Base-by-base conservation (phyloP, 345 rosid species). In the Gynandropsis gynandra region DNA sequence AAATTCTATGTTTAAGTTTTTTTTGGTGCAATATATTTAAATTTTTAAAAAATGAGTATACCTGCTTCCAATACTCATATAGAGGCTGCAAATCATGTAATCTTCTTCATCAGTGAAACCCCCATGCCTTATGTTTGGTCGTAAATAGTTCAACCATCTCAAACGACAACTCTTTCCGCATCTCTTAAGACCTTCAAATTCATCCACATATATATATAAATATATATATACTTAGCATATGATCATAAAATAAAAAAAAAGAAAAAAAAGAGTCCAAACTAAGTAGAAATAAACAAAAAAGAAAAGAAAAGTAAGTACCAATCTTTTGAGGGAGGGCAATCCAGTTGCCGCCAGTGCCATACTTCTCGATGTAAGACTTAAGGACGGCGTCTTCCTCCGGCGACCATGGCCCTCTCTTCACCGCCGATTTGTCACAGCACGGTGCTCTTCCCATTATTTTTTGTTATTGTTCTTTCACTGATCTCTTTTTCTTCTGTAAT, bases 371-470 rank as follows among this genome's bases (percentile, higher is more conserved):
- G 44, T 74, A 83, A 4, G 74, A 69, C 59, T 77, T 83, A 62
- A 87, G 96, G 66, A 72, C 56, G 33, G 81, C 78, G 59, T 87
- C 96, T 74, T 87, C 96, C 48, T 81, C 87, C 39, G 96, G 83
- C 16, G 93, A 87, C 96, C 96, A 87, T 32, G 93, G 85, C 33
- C 96, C 96, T 73, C 74, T 87, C 74, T 87, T 83, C 63, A 83
- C 93, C 51, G 66, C 77, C n/a, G 81, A 72, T 66, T 77, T 87
- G 73, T 87, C 96, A 63, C 93, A 87, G 61, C 96, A 83, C 56
- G 93, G 96, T 60, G 89, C 87, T 77, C 89, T 83, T 39, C 89
- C 89, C 89, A 83, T 86, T 56, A 47, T 35, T 45, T 47, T 42
- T 32, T 9, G n/a, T n/a, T n/a, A n/a, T 7, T 21, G 47, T 47